phyloP scores from a whole-genome alignment of 352 stramenopile species.

The Pythium myriotylum region DNA sequence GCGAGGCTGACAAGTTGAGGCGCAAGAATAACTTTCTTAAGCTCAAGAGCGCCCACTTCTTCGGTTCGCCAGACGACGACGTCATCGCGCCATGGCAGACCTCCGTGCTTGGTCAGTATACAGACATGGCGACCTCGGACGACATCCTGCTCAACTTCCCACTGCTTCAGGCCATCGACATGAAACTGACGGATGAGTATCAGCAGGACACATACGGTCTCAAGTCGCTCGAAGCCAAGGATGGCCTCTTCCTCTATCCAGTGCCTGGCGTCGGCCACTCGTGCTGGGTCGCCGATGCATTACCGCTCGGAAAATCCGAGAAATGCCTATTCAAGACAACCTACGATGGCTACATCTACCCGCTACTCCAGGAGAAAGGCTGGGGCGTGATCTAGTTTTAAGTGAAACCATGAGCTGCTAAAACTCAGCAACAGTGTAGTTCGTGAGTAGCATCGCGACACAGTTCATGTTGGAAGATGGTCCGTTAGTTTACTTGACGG shows the following conservation, averaged over 20 bases:
- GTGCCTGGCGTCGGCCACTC: slow-evolving; percentile 30
- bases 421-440: too few relatives aligned
- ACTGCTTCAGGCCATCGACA: slow-evolving; percentile 33
- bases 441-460: too few relatives aligned
- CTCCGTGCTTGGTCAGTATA: slow-evolving; percentile 38
- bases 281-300: slow-evolving; percentile 37
- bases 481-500: too few relatives aligned
- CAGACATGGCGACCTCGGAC: slow-evolving; percentile 27
- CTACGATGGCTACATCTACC: slow-evolving; percentile 47
- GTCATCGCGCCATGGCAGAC: slow-evolving; percentile 42
- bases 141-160: slow-evolving; percentile 36
- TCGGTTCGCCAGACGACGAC: slow-evolving; percentile 35
- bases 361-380: slow-evolving; percentile 10
- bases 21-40: slow-evolving; percentile 36
- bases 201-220: slow-evolving; percentile 40
- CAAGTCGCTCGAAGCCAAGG: slow-evolving; percentile 29
- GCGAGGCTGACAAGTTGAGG: slow-evolving; percentile 25
- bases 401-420: too few relatives aligned
- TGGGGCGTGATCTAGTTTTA: slow-evolving; percentile 13
- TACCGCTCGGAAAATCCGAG: slow-evolving; percentile 7
- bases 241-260: slow-evolving; percentile 28
- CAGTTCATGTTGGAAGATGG: too few relatives aligned
- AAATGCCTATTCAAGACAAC: slow-evolving; percentile 37
- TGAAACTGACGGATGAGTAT: slow-evolving; percentile 44
- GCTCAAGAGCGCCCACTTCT: slow-evolving; percentile 35